A percentile compares a stretch with the other conserved stretches of the same genome.
Evolutionary conservation across 2,329 filamentous ascomycete species (phyloP).

Genomic region (Hypoxylon sp.): DNA sequence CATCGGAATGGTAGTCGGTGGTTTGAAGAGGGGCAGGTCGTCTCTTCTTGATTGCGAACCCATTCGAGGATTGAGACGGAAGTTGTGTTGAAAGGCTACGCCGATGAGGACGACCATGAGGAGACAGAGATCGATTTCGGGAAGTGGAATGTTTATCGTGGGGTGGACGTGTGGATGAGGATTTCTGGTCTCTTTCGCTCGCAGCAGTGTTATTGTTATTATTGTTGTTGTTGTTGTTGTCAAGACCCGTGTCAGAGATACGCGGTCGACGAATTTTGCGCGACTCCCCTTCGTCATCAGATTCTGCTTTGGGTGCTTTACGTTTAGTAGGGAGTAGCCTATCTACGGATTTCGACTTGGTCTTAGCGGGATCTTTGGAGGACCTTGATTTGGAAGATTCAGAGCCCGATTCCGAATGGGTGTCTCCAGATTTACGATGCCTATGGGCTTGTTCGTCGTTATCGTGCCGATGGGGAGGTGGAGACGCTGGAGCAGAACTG

Average conservation of each 20-base stretch:
- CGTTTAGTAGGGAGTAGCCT: constrained; percentile 66
- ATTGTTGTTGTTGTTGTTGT: constrained; percentile 43
- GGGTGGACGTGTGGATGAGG: constrained; percentile 53
- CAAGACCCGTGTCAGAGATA: constrained; percentile 62
- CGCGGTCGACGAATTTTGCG: constrained; percentile 70
- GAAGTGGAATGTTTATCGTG: constrained; percentile 54
- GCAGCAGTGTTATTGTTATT: constrained; percentile 43
- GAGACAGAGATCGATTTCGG: constrained; percentile 70
- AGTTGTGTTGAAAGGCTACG: constrained; percentile 77
- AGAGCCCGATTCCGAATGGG: constrained; percentile 69
- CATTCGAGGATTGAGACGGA: constrained; percentile 68
- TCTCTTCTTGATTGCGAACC: constrained; percentile 72
- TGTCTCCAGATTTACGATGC: constrained; percentile 59
- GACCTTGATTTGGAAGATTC: constrained; percentile 64
- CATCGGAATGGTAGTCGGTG: constrained; percentile 77
- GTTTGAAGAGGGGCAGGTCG: constrained; percentile 74
- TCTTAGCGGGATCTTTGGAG: constrained; percentile 62
- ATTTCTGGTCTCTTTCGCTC: constrained; percentile 55
- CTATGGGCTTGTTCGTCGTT: constrained; percentile 54
- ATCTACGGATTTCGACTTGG: constrained; percentile 65
- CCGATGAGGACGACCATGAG: constrained; percentile 70
- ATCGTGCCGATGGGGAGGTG: constrained; percentile 59
- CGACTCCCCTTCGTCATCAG: constrained; percentile 70
- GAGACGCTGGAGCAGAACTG: constrained; percentile 72
- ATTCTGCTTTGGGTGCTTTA: constrained; percentile 68